phyloP scores from a whole-genome alignment of 192 early-diverging fungal species.

The Coemansia sp. region DNA sequence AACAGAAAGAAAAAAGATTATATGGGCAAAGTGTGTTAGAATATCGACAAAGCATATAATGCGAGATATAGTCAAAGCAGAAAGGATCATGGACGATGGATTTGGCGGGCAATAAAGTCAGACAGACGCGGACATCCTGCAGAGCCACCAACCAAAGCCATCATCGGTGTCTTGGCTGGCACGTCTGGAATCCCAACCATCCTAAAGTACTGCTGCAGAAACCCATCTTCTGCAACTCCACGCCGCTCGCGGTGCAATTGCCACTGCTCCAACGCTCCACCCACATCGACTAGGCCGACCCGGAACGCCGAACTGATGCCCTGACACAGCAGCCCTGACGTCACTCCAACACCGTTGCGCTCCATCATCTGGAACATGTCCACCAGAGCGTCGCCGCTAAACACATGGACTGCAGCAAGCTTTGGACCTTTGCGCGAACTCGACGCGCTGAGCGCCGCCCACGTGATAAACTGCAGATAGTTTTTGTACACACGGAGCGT shows the following conservation, averaged over 20 bases:
- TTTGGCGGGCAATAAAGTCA: neutral
- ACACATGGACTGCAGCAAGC: constrained; percentile 1
- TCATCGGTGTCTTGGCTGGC: constrained; percentile 21
- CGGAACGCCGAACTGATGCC: constrained; percentile 34
- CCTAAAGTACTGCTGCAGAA: constrained; percentile 37
- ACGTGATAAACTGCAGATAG: constrained; percentile 30
- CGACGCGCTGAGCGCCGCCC: constrained; percentile 5
- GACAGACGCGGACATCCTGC: constrained; percentile 28
- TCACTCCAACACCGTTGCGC: constrained; percentile 27
- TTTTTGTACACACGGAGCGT: constrained; percentile 38
- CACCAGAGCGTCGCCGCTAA: constrained; percentile 27
- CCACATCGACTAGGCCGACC: constrained; percentile 37
- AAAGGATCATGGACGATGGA: neutral
- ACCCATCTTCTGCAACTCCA: constrained; percentile 29
- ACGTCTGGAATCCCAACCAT: constrained; percentile 28
- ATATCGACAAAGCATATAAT: neutral
- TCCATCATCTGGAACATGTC: constrained; percentile 45
- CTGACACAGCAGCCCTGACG: constrained; percentile 47
- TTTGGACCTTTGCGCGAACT: neutral
- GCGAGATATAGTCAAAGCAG: neutral
- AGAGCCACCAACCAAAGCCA: constrained; percentile 21
- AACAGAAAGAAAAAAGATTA: too few species aligned
- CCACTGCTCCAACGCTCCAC: constrained; percentile 47
- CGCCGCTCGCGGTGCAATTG: constrained; percentile 46
- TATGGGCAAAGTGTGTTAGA: neutral